Evolutionary conservation across 1,284 basidiomycete species (phyloP).

Genomic region (Cryptococcus wingfieldii): DNA sequence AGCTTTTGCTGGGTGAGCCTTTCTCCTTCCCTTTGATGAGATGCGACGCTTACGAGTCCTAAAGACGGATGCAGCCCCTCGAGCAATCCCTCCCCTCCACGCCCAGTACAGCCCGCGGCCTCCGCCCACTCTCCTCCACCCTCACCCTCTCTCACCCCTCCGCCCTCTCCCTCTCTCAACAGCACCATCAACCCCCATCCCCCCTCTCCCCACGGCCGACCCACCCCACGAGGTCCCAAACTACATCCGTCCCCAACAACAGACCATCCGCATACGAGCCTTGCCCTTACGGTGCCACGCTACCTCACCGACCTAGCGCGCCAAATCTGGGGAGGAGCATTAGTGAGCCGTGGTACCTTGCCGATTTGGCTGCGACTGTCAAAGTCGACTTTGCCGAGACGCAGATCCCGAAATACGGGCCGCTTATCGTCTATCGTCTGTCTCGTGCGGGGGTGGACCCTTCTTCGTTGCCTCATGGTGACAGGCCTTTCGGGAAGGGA

Average conservation of each 20-base stretch:
- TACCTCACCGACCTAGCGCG: slow-evolving; percentile 7
- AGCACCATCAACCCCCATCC: background rate
- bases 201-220: background rate
- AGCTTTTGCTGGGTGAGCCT: slow-evolving; percentile 21
- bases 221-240: background rate
- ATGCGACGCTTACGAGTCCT: background rate
- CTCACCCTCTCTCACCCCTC: background rate
- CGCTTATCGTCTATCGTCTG: background rate
- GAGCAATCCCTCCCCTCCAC: background rate
- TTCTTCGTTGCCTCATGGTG: background rate
- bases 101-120: background rate
- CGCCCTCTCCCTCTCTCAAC: background rate
- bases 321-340: slow-evolving; percentile 11
- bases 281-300: background rate
- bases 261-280: too few species aligned
- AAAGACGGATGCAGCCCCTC: slow-evolving; percentile 13
- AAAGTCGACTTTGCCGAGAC: background rate
- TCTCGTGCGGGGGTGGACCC: background rate
- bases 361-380: slow-evolving; percentile 2
- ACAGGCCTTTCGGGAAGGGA: background rate
- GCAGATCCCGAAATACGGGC: slow-evolving; percentile 6
- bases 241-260: background rate
- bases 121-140: background rate
- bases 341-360: slow-evolving; percentile 12
- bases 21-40: background rate